Evolutionary conservation across 306 rosid genomes (phyloP).

Genomic region (Glycyrrhiza uralensis): DNA sequence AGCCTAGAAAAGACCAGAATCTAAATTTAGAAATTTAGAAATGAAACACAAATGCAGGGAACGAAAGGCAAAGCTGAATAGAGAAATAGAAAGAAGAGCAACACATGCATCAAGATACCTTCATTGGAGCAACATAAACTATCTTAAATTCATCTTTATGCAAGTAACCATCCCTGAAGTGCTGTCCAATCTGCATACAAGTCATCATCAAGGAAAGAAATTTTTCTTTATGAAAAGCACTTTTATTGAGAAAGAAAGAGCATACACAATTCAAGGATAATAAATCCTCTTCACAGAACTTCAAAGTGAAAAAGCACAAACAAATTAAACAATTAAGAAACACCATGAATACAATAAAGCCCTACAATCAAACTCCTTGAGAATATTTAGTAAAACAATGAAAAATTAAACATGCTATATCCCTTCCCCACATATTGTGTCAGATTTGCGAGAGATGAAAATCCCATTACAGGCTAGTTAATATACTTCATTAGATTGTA

Average conservation of each 20-base stretch:
- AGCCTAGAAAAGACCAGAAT: conserved; percentile 56
- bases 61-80: background rate
- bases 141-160: conserved; percentile 91
- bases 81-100: conserved; percentile 1
- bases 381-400: background rate
- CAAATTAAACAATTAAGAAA: background rate
- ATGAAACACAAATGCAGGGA: conserved; percentile 15
- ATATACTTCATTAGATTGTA: background rate
- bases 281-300: background rate
- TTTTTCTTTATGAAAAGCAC: background rate
- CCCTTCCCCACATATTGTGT: background rate
- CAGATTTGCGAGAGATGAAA: background rate
- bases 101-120: conserved; percentile 47
- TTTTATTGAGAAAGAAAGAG: background rate
- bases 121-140: conserved; percentile 99
- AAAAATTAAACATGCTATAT: background rate
- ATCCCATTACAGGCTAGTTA: background rate
- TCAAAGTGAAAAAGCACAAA: conserved; percentile 1
- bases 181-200: conserved; percentile 84
- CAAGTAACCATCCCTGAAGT: conserved; percentile 91
- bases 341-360: conserved; percentile 4
- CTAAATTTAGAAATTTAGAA: conserved; percentile 10
- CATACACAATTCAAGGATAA: background rate
- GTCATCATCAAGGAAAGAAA: conserved; percentile 21
- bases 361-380: background rate